Evolutionary conservation across 2,329 filamentous ascomycete genomes (phyloP).

Genomic region (Hypocreales sp.): DNA sequence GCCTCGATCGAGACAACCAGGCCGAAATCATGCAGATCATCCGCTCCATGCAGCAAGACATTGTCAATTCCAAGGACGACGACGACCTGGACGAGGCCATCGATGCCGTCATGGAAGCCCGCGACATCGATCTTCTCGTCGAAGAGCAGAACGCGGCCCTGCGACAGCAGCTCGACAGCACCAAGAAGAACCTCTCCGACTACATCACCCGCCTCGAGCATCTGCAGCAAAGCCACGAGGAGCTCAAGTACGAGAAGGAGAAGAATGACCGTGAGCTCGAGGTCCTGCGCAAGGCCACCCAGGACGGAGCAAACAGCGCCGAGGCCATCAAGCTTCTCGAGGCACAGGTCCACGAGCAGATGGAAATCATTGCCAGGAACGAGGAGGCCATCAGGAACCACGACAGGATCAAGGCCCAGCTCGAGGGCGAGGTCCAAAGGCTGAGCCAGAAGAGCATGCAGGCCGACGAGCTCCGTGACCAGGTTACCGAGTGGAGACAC

Average conservation of each 20-base stretch:
- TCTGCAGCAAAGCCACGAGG: conserved; percentile 47
- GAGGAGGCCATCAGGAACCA: conserved; percentile 38
- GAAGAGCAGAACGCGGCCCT: conserved; percentile 39
- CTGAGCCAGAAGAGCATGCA: conserved; percentile 30
- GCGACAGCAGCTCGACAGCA: conserved; percentile 32
- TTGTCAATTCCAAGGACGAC: conserved; percentile 17
- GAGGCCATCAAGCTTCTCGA: conserved; percentile 38
- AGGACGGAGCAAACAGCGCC: conserved; percentile 35
- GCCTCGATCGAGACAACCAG: conserved; percentile 25
- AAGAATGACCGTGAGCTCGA: conserved; percentile 38
- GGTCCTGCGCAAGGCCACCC: conserved; percentile 30
- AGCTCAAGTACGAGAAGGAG: conserved; percentile 47
- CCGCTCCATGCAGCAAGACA: conserved; percentile 23
- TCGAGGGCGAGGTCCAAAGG: conserved; percentile 37
- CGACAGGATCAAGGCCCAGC: conserved; percentile 27
- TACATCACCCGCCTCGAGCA: conserved; percentile 43
- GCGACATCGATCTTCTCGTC: conserved; percentile 38
- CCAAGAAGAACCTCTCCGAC: conserved; percentile 42
- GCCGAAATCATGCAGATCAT: conserved; percentile 29
- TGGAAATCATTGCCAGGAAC: conserved; percentile 49
- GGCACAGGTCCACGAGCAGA: conserved; percentile 46
- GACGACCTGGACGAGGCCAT: conserved; percentile 23
- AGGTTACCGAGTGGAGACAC: conserved; percentile 42
- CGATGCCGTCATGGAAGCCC: conserved; percentile 23
- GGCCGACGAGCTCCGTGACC: conserved; percentile 38